Evolutionary conservation across 805 yeast species (phyloP).

Genomic region (Kodamaea neixiangensis): DNA sequence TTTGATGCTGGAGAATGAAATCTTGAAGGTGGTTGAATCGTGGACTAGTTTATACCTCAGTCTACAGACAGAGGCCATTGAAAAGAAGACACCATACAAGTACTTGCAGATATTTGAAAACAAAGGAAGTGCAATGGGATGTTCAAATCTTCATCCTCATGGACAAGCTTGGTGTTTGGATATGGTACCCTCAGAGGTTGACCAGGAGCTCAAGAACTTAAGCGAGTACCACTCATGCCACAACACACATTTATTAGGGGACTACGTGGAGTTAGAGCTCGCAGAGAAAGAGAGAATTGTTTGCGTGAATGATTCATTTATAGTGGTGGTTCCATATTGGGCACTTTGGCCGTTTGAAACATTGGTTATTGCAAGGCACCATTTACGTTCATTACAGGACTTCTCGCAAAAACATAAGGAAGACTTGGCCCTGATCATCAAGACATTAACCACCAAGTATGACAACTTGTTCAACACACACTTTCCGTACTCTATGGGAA

Average conservation of each 20-base stretch:
- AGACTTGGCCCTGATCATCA: conserved; percentile 59
- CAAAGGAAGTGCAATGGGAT: conserved; percentile 80
- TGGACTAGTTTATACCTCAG: conserved; percentile 58
- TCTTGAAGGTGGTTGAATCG: conserved; percentile 53
- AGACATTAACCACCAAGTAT: conserved; percentile 59
- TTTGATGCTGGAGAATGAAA: conserved; percentile 49
- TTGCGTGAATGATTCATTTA: conserved; percentile 58
- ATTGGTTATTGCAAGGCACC: conserved; percentile 57
- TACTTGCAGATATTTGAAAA: conserved; percentile 76
- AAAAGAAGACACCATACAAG: conserved; percentile 38
- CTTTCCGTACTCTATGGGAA: conserved; percentile 81
- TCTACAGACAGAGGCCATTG: conserved; percentile 38
- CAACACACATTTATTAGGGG: conserved; percentile 56
- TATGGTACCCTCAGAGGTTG: conserved; percentile 65
- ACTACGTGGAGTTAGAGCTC: conserved; percentile 60
- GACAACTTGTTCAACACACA: conserved; percentile 69
- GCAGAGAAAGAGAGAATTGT: conserved; percentile 54
- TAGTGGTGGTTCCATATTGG: conserved; percentile 79
- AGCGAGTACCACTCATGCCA: conserved; percentile 43
- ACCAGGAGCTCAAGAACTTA: conserved; percentile 55
- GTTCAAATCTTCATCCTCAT: conserved; percentile 81
- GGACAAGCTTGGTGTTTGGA: conserved; percentile 81
- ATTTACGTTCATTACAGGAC: conserved; percentile 50
- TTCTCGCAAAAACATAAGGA: conserved; percentile 47
- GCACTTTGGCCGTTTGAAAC: conserved; percentile 84